These are phyloP conservation scores for Nannochloropsis granulata DNA, from an alignment of 108 stramenopile genomes.

Conservation along the genomic window DNA sequence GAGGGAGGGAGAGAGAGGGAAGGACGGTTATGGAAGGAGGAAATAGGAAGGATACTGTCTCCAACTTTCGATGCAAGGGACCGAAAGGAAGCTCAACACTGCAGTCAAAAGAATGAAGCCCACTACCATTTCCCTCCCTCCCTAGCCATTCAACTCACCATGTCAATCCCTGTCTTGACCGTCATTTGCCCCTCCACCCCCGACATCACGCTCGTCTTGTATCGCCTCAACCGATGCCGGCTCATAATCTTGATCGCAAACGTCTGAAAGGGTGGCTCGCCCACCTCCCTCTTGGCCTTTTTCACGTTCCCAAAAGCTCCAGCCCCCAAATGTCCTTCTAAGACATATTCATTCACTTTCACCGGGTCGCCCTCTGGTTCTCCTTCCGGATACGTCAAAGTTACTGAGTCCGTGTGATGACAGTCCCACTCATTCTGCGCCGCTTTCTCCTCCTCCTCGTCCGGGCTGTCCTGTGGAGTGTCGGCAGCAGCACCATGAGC, in stretches of 20 bases:
- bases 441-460: not conserved
- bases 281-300: not conserved
- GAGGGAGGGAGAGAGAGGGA: not conserved
- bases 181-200: conserved; percentile 7
- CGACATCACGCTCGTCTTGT: conserved; percentile 11
- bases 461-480: too few species aligned
- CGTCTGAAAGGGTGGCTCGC: not conserved
- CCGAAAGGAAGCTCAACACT: not conserved
- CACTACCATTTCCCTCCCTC: not conserved
- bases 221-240: conserved; percentile 11
- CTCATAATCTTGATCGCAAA: conserved; percentile 31
- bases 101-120: not conserved
- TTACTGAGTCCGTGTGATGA: not conserved
- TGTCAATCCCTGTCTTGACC: conserved; percentile 16
- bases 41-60: not conserved
- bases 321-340: not conserved
- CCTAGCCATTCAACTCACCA: not conserved
- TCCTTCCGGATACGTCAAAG: not conserved
- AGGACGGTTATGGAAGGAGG: not conserved
- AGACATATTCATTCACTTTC: not conserved
- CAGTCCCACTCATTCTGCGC: not conserved
- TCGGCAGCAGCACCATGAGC: not conserved
- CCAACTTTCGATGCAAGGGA: not conserved
- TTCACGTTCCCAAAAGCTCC: not conserved
- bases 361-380: not conserved